Conservation (phyloP, 2,329 filamentous ascomycete genomes). For the Pseudofabraea citricarpa region DNA sequence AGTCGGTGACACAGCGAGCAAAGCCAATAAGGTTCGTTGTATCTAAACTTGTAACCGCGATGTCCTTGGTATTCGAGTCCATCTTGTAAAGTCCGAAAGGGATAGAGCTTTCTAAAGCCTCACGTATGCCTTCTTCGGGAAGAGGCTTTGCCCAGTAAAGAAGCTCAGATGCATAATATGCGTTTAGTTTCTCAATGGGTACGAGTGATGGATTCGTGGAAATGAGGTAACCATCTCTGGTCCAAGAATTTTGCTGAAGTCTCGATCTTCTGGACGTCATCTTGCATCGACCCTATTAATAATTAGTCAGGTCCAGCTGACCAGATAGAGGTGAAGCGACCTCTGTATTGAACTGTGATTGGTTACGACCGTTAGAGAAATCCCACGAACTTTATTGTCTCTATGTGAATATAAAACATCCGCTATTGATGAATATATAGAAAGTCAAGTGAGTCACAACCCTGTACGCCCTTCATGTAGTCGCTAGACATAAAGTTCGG, state of each 20-base stretch:
- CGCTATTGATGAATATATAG: too few species aligned
- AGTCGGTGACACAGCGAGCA: slow-evolving; percentile 61
- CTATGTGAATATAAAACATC: too few species aligned
- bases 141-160: slow-evolving; percentile 57
- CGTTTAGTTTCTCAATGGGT: slow-evolving; percentile 46
- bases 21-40: slow-evolving; percentile 40
- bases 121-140: slow-evolving; percentile 40
- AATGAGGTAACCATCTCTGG: slow-evolving; percentile 48
- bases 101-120: slow-evolving; percentile 50
- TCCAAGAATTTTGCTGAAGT: slow-evolving; percentile 34
- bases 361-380: too few species aligned
- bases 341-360: too few species aligned
- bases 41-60: slow-evolving; percentile 8
- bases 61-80: slow-evolving; percentile 18
- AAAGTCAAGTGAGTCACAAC: too few species aligned
- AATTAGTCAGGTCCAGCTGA: too few species aligned
- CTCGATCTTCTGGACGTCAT: too few species aligned
- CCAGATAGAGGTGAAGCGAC: too few species aligned
- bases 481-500: too few species aligned
- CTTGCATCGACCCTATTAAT: too few species aligned
- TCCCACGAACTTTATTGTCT: too few species aligned
- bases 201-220: slow-evolving; percentile 54
- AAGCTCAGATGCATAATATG: slow-evolving; percentile 48
- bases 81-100: slow-evolving; percentile 51
- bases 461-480: too few species aligned